These are phyloP conservation scores for Hymenoscyphus fraxineus DNA, from an alignment of 2,329 filamentous ascomycete species.

Conservation along the genomic window DNA sequence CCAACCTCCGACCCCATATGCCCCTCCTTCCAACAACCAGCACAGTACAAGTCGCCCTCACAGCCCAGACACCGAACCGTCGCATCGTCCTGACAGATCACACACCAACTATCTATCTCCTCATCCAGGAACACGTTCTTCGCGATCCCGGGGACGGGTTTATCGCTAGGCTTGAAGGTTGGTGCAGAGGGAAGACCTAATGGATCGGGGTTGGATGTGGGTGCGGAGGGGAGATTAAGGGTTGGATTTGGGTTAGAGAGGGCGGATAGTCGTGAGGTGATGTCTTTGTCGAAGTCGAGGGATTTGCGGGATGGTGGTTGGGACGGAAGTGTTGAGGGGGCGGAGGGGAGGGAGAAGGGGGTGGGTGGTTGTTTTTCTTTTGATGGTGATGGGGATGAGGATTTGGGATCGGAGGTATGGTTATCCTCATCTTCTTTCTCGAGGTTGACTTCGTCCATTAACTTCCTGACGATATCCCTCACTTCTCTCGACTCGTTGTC, in stretches of 20 bases:
- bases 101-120: slow-evolving; percentile 74
- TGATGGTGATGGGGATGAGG: not conserved
- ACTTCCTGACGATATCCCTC: slow-evolving; percentile 30
- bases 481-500: slow-evolving; percentile 31
- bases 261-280: slow-evolving; percentile 32
- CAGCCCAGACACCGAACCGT: slow-evolving; percentile 71
- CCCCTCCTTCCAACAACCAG: slow-evolving; percentile 76
- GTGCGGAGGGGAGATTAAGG: slow-evolving; percentile 5
- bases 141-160: slow-evolving; percentile 13
- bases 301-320: slow-evolving; percentile 25
- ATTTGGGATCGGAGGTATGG: not conserved
- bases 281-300: slow-evolving; percentile 29
- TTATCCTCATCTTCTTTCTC: slow-evolving; percentile 18
- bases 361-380: not conserved
- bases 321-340: slow-evolving; percentile 14
- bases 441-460: slow-evolving; percentile 32
- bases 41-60: slow-evolving; percentile 69
- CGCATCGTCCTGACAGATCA: slow-evolving; percentile 77
- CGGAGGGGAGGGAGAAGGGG: slow-evolving; percentile 24
- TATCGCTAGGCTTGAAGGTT: slow-evolving; percentile 27
- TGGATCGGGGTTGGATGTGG: not conserved
- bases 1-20: slow-evolving; percentile 67
- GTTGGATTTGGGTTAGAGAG: slow-evolving; percentile 22
- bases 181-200: slow-evolving; percentile 33
- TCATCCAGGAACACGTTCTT: slow-evolving; percentile 56